These are phyloP conservation scores for Panus rudis DNA, from an alignment of 768 basidiomycete genomes.

Conservation along the genomic window DNA sequence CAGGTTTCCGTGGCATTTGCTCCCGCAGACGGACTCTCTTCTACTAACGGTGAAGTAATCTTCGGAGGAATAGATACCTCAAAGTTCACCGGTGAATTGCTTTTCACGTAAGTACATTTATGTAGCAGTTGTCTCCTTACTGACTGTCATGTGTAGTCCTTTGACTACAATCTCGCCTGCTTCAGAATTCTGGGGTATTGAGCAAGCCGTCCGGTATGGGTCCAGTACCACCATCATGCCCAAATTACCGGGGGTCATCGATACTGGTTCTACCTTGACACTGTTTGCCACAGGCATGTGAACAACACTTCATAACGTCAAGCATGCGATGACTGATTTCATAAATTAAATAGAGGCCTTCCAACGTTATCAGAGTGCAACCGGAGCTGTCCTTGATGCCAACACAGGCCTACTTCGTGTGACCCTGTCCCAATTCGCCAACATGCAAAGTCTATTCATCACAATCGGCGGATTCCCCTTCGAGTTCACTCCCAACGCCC, in stretches of 20 bases:
- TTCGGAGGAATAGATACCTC: constrained; percentile 17
- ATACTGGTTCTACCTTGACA: constrained; percentile 21
- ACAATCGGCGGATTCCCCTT: constrained; percentile 37
- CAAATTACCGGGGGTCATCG: constrained; percentile 20
- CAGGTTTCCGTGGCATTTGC: constrained; percentile 23
- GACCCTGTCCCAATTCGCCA: constrained; percentile 36
- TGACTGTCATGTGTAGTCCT: constrained; percentile 8
- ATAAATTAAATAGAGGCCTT: constrained; percentile 34
- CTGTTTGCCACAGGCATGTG: constrained; percentile 9
- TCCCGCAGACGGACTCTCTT: constrained; percentile 15
- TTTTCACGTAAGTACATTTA: constrained; percentile 10
- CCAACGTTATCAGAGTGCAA: constrained; percentile 40
- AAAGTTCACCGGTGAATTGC: constrained; percentile 25
- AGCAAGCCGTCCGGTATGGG: constrained; percentile 19
- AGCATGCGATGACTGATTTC: constrained; percentile 1
- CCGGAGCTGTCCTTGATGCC: constrained; percentile 41
- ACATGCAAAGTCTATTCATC: constrained; percentile 44
- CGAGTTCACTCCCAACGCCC: constrained; percentile 55
- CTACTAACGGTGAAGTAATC: constrained; percentile 15
- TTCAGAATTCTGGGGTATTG: constrained; percentile 17
- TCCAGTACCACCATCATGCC: constrained; percentile 17
- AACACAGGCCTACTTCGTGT: constrained; percentile 47
- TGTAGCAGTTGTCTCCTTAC: background rate
- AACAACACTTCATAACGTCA: background rate
- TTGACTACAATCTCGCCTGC: constrained; percentile 17